Evolutionary conservation across 2,329 filamentous ascomycete genomes (phyloP).

Genomic region (Beauveria sp.): DNA sequence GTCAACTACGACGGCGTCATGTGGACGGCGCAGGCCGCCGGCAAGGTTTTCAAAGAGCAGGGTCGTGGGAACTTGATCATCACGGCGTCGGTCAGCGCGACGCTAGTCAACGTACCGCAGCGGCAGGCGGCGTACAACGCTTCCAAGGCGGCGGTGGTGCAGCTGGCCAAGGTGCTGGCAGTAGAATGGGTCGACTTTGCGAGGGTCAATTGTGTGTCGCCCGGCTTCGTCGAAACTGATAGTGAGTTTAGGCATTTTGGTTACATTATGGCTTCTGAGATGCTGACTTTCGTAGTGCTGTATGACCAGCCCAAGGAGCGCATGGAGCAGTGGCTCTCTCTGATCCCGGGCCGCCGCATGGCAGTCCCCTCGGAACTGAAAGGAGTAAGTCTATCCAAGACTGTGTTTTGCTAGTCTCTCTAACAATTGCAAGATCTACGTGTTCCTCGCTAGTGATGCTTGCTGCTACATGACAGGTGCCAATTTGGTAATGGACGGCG

Average conservation of each 20-base stretch:
- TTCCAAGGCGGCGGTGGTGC: slow-evolving; percentile 52
- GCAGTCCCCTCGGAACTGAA: slow-evolving; percentile 16
- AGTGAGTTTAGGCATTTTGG: not conserved
- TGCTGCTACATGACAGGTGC: slow-evolving; percentile 41
- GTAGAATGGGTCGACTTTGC: slow-evolving; percentile 67
- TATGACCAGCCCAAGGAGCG: slow-evolving; percentile 14
- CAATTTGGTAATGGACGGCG: slow-evolving; percentile 40
- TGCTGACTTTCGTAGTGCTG: slow-evolving; percentile 6
- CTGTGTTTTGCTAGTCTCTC: accelerated
- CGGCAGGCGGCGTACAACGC: slow-evolving; percentile 60
- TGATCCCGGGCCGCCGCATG: slow-evolving; percentile 16
- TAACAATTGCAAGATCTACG: slow-evolving; percentile 28
- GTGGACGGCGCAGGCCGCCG: slow-evolving; percentile 19
- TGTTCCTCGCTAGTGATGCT: slow-evolving; percentile 40
- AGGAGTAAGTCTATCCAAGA: not conserved
- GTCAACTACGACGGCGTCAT: slow-evolving; percentile 23
- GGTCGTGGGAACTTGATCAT: slow-evolving; percentile 22
- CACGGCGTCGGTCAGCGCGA: slow-evolving; percentile 17
- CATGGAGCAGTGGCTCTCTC: slow-evolving; percentile 14
- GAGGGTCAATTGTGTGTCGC: slow-evolving; percentile 60
- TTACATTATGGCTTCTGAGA: not conserved
- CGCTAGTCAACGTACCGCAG: slow-evolving; percentile 19
- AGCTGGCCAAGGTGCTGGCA: slow-evolving; percentile 46
- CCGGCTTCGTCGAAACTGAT: slow-evolving; percentile 64
- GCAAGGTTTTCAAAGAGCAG: slow-evolving; percentile 20